A percentile compares a stretch with the other conserved stretches of the same genome.
These are phyloP conservation scores for Pyrenula massariospora DNA, from an alignment of 495 filamentous ascomycete species.

Conservation along the genomic window DNA sequence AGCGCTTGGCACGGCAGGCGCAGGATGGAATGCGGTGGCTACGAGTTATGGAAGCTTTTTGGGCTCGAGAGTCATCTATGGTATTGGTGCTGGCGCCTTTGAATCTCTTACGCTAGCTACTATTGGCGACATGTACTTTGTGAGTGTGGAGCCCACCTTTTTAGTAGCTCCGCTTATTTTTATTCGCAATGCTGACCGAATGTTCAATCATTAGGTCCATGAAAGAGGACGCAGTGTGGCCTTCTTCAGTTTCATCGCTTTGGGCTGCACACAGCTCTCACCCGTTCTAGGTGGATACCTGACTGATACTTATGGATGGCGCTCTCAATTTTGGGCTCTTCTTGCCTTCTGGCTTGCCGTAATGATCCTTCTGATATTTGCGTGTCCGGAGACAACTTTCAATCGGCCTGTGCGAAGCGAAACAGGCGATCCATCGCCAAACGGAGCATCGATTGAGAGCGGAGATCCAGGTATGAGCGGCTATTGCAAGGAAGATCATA, in stretches of 20 bases:
- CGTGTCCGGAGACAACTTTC: background rate
- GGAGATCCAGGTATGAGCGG: background rate
- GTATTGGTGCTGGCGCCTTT: background rate
- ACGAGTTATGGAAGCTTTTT: background rate
- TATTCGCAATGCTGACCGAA: too few species aligned
- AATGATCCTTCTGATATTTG: background rate
- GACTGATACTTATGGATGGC: background rate
- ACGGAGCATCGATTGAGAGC: background rate
- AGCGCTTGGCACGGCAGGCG: background rate
- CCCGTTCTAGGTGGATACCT: background rate
- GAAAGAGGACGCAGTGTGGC: background rate
- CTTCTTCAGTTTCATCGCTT: background rate
- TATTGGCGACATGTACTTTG: background rate
- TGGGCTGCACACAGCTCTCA: background rate
- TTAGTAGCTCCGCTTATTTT: too few species aligned
- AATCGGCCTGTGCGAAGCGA: background rate
- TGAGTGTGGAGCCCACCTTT: background rate
- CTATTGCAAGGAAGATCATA: background rate
- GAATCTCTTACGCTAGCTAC: background rate
- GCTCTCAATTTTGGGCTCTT: background rate
- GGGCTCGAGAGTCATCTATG: background rate
- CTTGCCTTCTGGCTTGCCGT: background rate
- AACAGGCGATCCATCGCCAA: background rate
- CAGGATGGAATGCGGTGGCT: too few species aligned
- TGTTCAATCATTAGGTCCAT: background rate